Evolutionary conservation across 371 early-diverging fungal species (phyloP), one percentile per base, ranked within the genome.

Genomic region (Cokeromyces recurvatus): DNA sequence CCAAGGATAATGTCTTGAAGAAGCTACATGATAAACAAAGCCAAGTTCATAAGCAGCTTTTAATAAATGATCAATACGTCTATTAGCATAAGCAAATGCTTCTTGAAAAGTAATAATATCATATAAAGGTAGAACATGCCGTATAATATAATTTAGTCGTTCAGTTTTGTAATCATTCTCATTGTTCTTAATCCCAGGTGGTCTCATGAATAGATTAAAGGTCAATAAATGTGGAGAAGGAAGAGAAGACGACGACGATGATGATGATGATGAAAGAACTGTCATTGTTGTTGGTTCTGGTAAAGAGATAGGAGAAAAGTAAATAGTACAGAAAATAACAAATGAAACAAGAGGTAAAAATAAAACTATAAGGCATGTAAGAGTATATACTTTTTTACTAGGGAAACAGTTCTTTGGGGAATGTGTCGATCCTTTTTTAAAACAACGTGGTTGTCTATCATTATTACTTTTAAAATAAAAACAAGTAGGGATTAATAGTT

Each of bases 41-140:
- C 93, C 94, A 10, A 66, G 46, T 29, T 78, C 57, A 36, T 76
- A 66, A 8, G 92, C 93, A n/a, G 67, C 72, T 0, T 48, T 51
- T 12, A 86, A 37, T 11, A 92, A 56, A 15, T 59, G 48, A 27
- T 69, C 65, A 12, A 74, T 68, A 1, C 94, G 67, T 22, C 75
- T 57, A 23, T 71, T 68, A 2, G 85, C 87, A 59, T 78, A 89
- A 12, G 83, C 81, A 70, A 89, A 94, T 43, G 87, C 78, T 58
- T 94, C 94, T 63, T 94, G 91, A 40, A 94, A 59, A 11, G 81
- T 71, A 14, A 94, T 78, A 9, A 94, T 69, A 54, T 92, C 92
- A 61, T 86, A 92, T 9, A 65, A 38, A 8, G 77, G 75, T 29
- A 93, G 61, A 14, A 84, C 62, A 32, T 76, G 53, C 7, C 74